Base-by-base conservation (phyloP, 2,329 filamentous ascomycete genomes). In the Fusarium tanahbumbuense region DNA sequence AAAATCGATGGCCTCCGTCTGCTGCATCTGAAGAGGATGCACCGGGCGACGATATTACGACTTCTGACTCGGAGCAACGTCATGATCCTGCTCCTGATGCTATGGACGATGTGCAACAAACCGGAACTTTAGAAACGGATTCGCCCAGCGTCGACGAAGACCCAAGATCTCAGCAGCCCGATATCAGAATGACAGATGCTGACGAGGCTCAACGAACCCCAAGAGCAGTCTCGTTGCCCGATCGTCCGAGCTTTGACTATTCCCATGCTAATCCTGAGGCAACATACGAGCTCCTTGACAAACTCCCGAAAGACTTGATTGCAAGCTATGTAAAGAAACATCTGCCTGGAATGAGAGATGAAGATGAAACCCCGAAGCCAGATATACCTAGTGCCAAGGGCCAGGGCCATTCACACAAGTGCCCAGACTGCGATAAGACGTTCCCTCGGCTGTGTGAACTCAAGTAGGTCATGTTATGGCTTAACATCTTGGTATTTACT, bases 381-480 rank as follows among this genome's bases (percentile, higher is more conserved):
- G 68, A 76, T 28, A 50, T 46, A 5, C 12, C 34, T 13, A 44
- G 30, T 34, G 41, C 47, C n/a, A 73, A 67, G 28, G 67, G 62
- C 25, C 67, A 69, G 27, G 22, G n/a, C 7, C 53, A 69, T 23
- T 25, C 67, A 13, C 53, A 73, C 15, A 58, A 59, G 13, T 87
- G 86, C 61, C 20, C 59, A 27, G 56, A 73, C 0, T 89, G 87
- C 56, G 8, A 32, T 6, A 89, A 88, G 71, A 66, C 57, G 2
- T 89, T 85, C 58, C 71, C 67, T 6, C 82, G 87, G 37, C 83
- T 74, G 30, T 89, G 86, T 73, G 87, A 90, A 73, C 79, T 90
- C 28, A 89, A 84, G 88, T 89, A 81, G 62, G 83, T 70, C 8
- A 25, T 16, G 25, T 28, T 23, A 2, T 27, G 13, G 20, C 46